phyloP scores from a whole-genome alignment of 2,329 filamentous ascomycete species.

The Penicillium sp. region DNA sequence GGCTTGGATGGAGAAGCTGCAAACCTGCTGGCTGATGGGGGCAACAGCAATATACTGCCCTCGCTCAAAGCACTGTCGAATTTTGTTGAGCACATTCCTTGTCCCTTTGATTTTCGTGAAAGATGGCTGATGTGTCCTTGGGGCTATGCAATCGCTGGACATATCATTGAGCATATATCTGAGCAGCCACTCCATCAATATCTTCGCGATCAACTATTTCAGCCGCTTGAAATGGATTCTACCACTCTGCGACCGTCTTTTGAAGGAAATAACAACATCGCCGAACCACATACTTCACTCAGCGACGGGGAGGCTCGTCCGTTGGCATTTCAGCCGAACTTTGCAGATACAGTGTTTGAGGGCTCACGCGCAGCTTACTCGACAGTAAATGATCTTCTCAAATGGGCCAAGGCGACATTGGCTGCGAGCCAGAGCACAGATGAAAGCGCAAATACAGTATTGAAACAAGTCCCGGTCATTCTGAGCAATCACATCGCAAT shows the following conservation, averaged over 20 bases:
- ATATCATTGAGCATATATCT: not conserved
- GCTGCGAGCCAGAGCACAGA: not conserved
- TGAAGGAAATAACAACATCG: not conserved
- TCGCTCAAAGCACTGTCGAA: not conserved
- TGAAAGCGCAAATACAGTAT: not conserved
- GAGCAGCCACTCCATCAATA: not conserved
- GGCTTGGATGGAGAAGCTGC: conserved; percentile 4
- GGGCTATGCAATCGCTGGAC: conserved; percentile 1
- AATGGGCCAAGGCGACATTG: conserved; percentile 1
- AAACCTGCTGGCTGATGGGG: not conserved
- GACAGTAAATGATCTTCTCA: conserved; percentile 5
- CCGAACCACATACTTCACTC: conserved; percentile 1
- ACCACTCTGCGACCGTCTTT: conserved; percentile 1
- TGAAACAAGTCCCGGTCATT: not conserved
- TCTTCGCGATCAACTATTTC: not conserved
- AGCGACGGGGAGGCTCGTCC: not conserved
- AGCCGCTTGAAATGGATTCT: not conserved
- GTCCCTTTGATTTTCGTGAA: not conserved
- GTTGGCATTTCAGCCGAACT: not conserved
- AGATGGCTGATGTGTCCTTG: not conserved
- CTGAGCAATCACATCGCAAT: conserved; percentile 2
- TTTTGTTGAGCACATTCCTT: not conserved
- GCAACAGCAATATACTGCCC: not conserved
- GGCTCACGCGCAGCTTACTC: conserved; percentile 1
- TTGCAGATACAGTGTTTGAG: not conserved